Conservation (phyloP, 352 stramenopile species). For the Pythium dissotocum region DNA sequence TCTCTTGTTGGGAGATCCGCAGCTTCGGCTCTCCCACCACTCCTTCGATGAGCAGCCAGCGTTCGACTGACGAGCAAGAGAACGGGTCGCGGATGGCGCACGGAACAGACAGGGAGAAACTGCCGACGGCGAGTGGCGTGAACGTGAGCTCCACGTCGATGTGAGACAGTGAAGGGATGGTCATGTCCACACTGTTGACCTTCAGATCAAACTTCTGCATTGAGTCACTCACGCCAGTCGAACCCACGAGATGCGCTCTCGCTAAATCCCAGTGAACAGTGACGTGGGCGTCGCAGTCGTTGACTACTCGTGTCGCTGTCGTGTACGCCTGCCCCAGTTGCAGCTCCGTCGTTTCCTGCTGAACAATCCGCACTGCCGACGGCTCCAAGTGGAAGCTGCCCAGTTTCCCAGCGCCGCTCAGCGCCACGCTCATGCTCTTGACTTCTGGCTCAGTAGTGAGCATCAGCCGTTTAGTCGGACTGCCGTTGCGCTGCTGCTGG, state of each 20-base stretch:
- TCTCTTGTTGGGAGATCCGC: slow-evolving; percentile 44
- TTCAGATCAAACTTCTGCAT: slow-evolving; percentile 1
- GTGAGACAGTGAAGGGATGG: slow-evolving; percentile 20
- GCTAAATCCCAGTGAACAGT: slow-evolving; percentile 37
- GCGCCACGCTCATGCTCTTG: slow-evolving; percentile 12
- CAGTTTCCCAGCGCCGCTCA: slow-evolving; percentile 17
- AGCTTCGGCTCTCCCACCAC: slow-evolving; percentile 41
- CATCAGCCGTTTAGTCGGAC: not conserved
- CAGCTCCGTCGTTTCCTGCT: not conserved
- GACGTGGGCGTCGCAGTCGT: slow-evolving; percentile 37
- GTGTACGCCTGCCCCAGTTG: slow-evolving; percentile 15
- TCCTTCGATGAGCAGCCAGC: slow-evolving; percentile 59
- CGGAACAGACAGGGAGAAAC: slow-evolving; percentile 51
- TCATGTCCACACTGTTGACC: not conserved
- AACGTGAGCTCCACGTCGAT: slow-evolving; percentile 36
- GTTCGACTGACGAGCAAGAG: slow-evolving; percentile 31
- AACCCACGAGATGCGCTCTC: slow-evolving; percentile 1
- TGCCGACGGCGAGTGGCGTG: slow-evolving; percentile 36
- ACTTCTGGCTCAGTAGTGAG: slow-evolving; percentile 9
- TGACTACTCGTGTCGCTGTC: slow-evolving; percentile 22
- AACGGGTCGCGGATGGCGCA: slow-evolving; percentile 30
- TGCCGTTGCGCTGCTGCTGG: slow-evolving; percentile 15
- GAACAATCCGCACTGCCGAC: not conserved
- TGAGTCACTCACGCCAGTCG: not conserved
- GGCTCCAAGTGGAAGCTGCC: slow-evolving; percentile 24